Conservation (phyloP, 805 yeast genomes). For the Kregervanrija fluxuum region DNA sequence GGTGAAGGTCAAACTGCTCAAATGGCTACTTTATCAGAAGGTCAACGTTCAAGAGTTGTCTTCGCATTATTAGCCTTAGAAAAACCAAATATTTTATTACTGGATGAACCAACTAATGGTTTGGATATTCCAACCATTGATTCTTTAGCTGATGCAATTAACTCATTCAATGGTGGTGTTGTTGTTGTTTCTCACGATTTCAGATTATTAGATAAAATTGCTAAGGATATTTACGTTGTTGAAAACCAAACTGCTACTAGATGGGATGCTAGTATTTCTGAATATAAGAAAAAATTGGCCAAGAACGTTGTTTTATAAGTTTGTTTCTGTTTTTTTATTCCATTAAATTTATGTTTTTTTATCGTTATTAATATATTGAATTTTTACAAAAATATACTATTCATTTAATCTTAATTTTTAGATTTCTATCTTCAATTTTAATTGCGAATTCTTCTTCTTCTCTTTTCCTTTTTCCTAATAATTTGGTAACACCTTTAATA, state of each 20-base stretch:
- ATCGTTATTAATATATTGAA: background rate
- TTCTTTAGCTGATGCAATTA: constrained; percentile 94
- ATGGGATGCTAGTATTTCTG: constrained; percentile 90
- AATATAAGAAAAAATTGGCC: constrained; percentile 92
- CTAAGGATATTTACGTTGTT: constrained; percentile 94
- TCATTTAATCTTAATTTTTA: too few species aligned
- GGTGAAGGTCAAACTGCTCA: constrained; percentile 98
- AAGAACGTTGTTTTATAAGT: constrained; percentile 69
- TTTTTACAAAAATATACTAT: too few species aligned
- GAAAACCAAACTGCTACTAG: constrained; percentile 92
- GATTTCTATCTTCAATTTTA: background rate
- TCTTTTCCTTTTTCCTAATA: background rate
- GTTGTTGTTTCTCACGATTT: constrained; percentile 98
- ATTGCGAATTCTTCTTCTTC: background rate
- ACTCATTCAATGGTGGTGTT: constrained; percentile 94
- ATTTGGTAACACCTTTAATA: constrained; percentile 4
- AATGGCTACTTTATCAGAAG: constrained; percentile 98
- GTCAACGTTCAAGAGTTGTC: constrained; percentile 98
- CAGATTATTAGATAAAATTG: constrained; percentile 94
- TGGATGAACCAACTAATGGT: constrained; percentile 99
- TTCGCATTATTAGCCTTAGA: constrained; percentile 94
- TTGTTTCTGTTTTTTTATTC: background rate
- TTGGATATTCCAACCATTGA: constrained; percentile 97
- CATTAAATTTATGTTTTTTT: constrained; percentile 2
- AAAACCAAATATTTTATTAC: constrained; percentile 85